Conservation (phyloP, 129 eudicot species). For the Glebionis coronaria region DNA sequence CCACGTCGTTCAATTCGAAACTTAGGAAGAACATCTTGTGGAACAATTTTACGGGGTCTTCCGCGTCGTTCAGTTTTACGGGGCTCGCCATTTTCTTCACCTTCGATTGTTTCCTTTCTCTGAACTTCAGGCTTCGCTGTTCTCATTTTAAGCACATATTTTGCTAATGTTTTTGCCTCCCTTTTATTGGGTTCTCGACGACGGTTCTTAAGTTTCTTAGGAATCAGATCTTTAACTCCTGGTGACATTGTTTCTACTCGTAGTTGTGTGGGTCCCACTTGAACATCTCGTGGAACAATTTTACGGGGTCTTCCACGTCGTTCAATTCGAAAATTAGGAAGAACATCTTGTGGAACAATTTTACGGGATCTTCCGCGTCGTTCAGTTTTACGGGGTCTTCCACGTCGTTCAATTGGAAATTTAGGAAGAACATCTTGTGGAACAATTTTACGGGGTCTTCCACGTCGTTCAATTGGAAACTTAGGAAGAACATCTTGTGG, state of each 20-base stretch:
- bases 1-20: too few relatives aligned
- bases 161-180: constrained; percentile 24
- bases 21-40: too few relatives aligned
- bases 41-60: too few relatives aligned
- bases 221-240: neutral
- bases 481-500: neutral
- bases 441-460: constrained; percentile 33
- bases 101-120: neutral
- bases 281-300: constrained; percentile 14
- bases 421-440: too few relatives aligned
- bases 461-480: constrained; percentile 19
- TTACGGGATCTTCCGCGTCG: too few relatives aligned
- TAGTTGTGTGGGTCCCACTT: neutral
- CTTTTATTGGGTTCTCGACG: constrained; percentile 31
- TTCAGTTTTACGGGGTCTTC: too few relatives aligned
- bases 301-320: too few relatives aligned
- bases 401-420: too few relatives aligned
- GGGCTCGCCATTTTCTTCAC: constrained; percentile 17
- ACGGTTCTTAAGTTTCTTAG: constrained; percentile 27
- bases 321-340: too few relatives aligned
- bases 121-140: constrained; percentile 8
- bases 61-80: too few relatives aligned
- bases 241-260: constrained; percentile 10
- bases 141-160: constrained; percentile 17
- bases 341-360: too few relatives aligned